Conservation (phyloP, 2,329 filamentous ascomycete genomes). For the Colletotrichum navitas region DNA sequence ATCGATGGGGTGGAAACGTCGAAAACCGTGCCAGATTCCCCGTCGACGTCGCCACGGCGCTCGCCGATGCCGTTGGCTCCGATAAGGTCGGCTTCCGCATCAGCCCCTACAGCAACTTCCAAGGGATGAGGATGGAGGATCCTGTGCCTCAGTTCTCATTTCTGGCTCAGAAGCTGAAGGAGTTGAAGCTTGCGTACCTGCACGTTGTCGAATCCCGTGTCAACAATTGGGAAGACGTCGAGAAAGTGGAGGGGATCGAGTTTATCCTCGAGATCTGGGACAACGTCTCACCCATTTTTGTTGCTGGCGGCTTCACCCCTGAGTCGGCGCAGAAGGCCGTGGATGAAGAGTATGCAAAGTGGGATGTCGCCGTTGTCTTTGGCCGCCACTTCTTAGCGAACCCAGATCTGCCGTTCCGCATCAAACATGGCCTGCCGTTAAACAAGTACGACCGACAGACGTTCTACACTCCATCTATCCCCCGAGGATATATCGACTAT, state of each 20-base stretch:
- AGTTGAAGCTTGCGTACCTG: conserved; percentile 69
- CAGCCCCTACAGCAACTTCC: conserved; percentile 71
- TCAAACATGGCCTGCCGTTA: conserved; percentile 47
- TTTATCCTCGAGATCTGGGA: conserved; percentile 54
- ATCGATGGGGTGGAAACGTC: conserved; percentile 65
- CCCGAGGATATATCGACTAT: conserved; percentile 48
- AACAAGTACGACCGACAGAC: conserved; percentile 46
- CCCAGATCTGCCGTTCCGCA: conserved; percentile 48
- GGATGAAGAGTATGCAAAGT: conserved; percentile 46
- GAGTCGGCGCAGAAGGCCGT: conserved; percentile 47
- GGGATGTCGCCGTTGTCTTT: conserved; percentile 52
- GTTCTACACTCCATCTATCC: conserved; percentile 46
- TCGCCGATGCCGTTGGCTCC: conserved; percentile 59
- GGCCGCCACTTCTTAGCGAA: conserved; percentile 51
- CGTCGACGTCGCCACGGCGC: conserved; percentile 60
- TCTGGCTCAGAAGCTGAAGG: conserved; percentile 63
- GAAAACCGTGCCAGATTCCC: conserved; percentile 66
- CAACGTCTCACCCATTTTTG: conserved; percentile 45
- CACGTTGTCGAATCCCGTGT: conserved; percentile 72
- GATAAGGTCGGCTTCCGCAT: conserved; percentile 69
- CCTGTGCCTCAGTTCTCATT: conserved; percentile 74
- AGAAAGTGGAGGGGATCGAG: conserved; percentile 50
- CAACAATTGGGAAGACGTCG: conserved; percentile 55
- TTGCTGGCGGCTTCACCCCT: conserved; percentile 52
- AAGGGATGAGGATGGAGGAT: conserved; percentile 73